A percentile compares a stretch with the other conserved stretches of the same genome.
These are phyloP conservation scores for Solanum raphanifolium DNA, from an alignment of 257 asterid genomes.

Conservation along the genomic window DNA sequence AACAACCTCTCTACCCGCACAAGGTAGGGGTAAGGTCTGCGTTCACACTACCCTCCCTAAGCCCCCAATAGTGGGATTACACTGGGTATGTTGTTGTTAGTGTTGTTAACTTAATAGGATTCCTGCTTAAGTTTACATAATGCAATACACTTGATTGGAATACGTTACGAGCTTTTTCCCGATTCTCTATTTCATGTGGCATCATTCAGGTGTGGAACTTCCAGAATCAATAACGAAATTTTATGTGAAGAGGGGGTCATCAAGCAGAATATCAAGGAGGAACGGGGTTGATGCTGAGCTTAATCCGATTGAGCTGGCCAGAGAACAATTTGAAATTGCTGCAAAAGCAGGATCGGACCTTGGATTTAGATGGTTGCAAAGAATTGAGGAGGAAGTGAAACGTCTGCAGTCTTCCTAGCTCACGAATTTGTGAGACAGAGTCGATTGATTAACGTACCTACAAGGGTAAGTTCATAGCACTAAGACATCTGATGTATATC, in stretches of 20 bases:
- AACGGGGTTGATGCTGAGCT: slow-evolving; percentile 4
- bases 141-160: background rate
- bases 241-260: slow-evolving; percentile 26
- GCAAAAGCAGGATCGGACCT: slow-evolving; percentile 82
- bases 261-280: slow-evolving; percentile 23
- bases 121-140: background rate
- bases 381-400: slow-evolving; percentile 64
- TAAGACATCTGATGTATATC: background rate
- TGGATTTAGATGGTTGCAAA: slow-evolving; percentile 76
- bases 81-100: background rate
- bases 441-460: background rate
- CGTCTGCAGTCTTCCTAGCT: slow-evolving; percentile 11
- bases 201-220: slow-evolving; percentile 47
- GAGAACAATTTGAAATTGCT: slow-evolving; percentile 70
- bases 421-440: background rate
- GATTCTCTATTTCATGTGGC: background rate
- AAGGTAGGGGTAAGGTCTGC: background rate
- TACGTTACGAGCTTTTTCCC: background rate
- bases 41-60: background rate
- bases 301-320: slow-evolving; percentile 65
- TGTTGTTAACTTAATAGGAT: background rate
- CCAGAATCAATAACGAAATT: slow-evolving; percentile 62
- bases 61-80: background rate
- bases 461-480: background rate
- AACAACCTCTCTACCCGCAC: background rate